Evolutionary conservation across 129 eudicot genomes (phyloP).

Genomic region (Flaveria bidentis): DNA sequence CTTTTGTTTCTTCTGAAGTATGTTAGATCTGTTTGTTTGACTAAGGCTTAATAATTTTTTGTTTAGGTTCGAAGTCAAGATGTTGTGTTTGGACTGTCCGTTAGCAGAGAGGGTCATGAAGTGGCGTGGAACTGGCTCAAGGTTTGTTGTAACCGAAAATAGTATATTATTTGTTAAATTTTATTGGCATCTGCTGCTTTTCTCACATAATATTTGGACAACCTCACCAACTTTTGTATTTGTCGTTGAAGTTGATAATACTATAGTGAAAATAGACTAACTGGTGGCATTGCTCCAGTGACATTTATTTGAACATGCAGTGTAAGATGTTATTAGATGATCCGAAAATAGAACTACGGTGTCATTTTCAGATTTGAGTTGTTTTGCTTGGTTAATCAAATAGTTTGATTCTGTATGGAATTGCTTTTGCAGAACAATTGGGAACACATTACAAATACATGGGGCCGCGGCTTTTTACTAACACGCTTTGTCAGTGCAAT

Average conservation of each 20-base stretch:
- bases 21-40: neutral
- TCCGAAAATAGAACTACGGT: no score
- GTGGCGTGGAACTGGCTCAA: constrained; percentile 53
- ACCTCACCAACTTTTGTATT: neutral
- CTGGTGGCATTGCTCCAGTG: constrained; percentile 13
- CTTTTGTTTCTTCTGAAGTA: neutral
- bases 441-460: constrained; percentile 40
- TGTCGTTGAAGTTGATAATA: neutral
- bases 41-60: neutral
- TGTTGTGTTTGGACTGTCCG: constrained; percentile 41
- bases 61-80: constrained; percentile 52
- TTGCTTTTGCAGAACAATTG: constrained; percentile 39
- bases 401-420: constrained; percentile 15
- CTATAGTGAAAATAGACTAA: neutral
- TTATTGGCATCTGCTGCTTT: neutral
- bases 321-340: neutral
- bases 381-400: neutral
- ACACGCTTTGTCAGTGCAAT: constrained; percentile 45
- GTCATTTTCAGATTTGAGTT: no score
- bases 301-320: neutral
- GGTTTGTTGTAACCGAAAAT: constrained; percentile 18
- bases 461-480: constrained; percentile 51
- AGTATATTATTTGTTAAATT: neutral
- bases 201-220: neutral
- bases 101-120: constrained; percentile 49